phyloP scores from a whole-genome alignment of 371 early-diverging fungal genomes.

The Smittium culicis region DNA sequence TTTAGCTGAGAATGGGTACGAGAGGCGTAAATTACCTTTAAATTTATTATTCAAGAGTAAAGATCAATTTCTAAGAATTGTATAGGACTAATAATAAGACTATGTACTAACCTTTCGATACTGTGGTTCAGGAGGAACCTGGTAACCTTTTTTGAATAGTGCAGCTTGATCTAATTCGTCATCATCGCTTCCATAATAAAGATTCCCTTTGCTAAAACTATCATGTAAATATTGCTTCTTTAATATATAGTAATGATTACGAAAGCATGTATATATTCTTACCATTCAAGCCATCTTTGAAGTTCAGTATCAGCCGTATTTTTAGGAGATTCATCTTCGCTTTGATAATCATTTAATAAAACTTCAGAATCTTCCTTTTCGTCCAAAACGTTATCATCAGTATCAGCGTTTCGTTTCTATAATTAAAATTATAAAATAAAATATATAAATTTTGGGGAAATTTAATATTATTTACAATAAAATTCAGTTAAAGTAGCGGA shows the following conservation, averaged over 20 bases:
- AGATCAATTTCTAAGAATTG: no score
- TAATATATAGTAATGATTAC: background rate
- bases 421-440: no score
- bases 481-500: no score
- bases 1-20: conserved; percentile 88
- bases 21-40: conserved; percentile 69
- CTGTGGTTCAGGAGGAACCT: background rate
- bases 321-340: conserved; percentile 17
- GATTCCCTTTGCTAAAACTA: background rate
- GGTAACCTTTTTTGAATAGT: background rate
- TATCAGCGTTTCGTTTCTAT: background rate
- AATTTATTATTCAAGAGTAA: no score
- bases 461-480: no score
- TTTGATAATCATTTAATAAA: background rate
- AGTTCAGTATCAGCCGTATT: conserved; percentile 16
- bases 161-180: background rate
- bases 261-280: background rate
- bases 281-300: background rate
- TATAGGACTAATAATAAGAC: background rate
- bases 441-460: no score
- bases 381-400: no score
- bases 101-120: background rate
- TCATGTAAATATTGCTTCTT: background rate
- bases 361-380: background rate
- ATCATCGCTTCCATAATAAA: background rate